Base-by-base conservation (phyloP, 78 protist species). In the Tieghemostelium lacteum region DNA sequence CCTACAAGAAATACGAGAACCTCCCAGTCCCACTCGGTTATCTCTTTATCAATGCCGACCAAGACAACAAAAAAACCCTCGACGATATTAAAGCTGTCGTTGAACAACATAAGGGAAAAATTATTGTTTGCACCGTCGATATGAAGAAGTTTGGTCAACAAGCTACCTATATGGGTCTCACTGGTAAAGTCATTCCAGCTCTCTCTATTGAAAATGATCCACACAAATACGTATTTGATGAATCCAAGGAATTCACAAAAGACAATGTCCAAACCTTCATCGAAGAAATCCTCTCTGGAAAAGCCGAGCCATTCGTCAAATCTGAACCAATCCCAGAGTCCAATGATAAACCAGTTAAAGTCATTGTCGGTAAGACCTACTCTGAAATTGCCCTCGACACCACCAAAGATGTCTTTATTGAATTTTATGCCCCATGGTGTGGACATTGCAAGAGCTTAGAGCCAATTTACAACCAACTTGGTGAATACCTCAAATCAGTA, bases 341-440 rank as follows among this genome's bases (percentile, higher is more conserved):
- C 54, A 75, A 92, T 45, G 54, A 71, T 69, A 63, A 14, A 6
- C 85, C 94, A 28, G 98, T 96, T 58, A 67, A 54, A 33, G 96
- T 93, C 33, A 75, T 95, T 31, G 95, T 87, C 24, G 96, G 86
- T n/a, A 64, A 62, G 36, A 83, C 69, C 63, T 96, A 87, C 65
- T 49, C 73, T 34, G 62, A 62, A 3, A 63, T 92, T 24, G 96
- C 89, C 22, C 42, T 86, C 34, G 97, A 96, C 26, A 2, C 61
- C 2, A 52, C 80, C 70, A 95, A 95, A 75, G 85, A 96, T 72
- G 98, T 96, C 12, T 31, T 96, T 45, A 85, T 96, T 28, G 98
- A 96, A 73, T 94, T 96, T 65, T 96, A 95, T 64, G 97, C 98
- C 20, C 98, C 98, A 71, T 85, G 96, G 96, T 93, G 96, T 36